phyloP scores from a whole-genome alignment of 805 yeast genomes.

The Blastobotrys terrestris region DNA sequence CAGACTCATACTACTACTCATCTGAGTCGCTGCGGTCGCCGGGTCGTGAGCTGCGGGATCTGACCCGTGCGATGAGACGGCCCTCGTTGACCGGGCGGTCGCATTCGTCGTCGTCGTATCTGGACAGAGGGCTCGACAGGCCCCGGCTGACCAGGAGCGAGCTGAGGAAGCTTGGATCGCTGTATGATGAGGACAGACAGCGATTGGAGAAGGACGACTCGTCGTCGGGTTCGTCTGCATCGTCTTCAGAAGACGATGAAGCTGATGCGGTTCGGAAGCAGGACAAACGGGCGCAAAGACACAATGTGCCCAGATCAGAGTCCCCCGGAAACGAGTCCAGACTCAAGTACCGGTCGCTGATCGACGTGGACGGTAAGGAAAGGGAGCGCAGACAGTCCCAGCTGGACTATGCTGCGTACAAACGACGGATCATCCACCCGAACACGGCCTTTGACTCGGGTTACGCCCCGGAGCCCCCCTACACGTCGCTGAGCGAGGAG shows the following conservation, averaged over 20 bases:
- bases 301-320: conserved; percentile 17
- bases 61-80: neutral
- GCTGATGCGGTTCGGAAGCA: conserved; percentile 14
- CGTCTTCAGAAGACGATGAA: neutral
- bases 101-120: neutral
- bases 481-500: conserved; percentile 63
- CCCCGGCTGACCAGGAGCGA: neutral
- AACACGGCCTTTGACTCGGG: conserved; percentile 37
- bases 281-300: conserved; percentile 31
- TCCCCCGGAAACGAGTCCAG: conserved; percentile 11
- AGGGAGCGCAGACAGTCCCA: conserved; percentile 19
- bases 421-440: conserved; percentile 55
- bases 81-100: neutral
- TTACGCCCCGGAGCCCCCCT: conserved; percentile 40
- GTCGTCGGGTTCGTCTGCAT: too few relatives aligned
- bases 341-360: conserved; percentile 21
- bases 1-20: neutral
- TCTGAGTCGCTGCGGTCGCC: conserved; percentile 1
- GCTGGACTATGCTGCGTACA: conserved; percentile 53
- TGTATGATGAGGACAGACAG: too few relatives aligned
- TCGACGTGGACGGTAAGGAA: conserved; percentile 10
- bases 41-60: too few relatives aligned
- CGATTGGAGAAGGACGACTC: too few relatives aligned
- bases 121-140: conserved; percentile 5
- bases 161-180: too few relatives aligned